phyloP scores from a whole-genome alignment of 179 eudicot species.

The Heliamphora pulchella region DNA sequence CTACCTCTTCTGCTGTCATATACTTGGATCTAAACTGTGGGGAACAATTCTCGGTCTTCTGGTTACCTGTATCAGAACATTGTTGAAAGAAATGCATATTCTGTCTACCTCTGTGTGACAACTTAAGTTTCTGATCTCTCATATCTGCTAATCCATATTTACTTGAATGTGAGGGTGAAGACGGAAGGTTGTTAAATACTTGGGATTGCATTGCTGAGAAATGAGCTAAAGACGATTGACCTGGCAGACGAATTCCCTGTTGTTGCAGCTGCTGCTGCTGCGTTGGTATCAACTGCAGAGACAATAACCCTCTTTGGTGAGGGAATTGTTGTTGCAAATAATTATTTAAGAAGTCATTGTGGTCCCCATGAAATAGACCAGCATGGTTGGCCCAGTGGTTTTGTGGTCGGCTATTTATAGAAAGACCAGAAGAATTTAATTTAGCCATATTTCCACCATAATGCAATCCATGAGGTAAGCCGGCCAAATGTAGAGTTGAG shows the following conservation, averaged over 20 bases:
- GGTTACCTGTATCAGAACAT: slow-evolving; percentile 35
- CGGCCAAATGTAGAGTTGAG: slow-evolving; percentile 36
- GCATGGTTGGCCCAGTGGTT: slow-evolving; percentile 50
- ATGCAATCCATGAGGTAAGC: slow-evolving; percentile 42
- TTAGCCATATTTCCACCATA: slow-evolving; percentile 57
- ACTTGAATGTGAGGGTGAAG: slow-evolving; percentile 37
- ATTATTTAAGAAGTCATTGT: slow-evolving; percentile 41
- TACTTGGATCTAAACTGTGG: slow-evolving; percentile 71
- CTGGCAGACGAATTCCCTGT: slow-evolving; percentile 33
- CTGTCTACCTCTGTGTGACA: slow-evolving; percentile 45
- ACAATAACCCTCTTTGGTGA: slow-evolving; percentile 52
- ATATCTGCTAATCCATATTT: slow-evolving; percentile 25
- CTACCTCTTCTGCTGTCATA: slow-evolving; percentile 81
- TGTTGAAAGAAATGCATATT: slow-evolving; percentile 49
- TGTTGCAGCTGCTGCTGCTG: slow-evolving; percentile 45
- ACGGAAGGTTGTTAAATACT: slow-evolving; percentile 33
- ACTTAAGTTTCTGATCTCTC: slow-evolving; percentile 59
- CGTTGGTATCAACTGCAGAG: slow-evolving; percentile 37
- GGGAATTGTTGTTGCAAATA: slow-evolving; percentile 55
- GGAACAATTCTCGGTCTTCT: slow-evolving; percentile 45
- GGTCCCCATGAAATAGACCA: slow-evolving; percentile 47
- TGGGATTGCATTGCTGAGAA: slow-evolving; percentile 53
- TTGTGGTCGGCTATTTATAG: slow-evolving; percentile 38
- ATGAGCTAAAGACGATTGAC: slow-evolving; percentile 52
- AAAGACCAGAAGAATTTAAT: slow-evolving; percentile 42